Conservation (phyloP, 345 rosid species). For the Lepidium africanum region DNA sequence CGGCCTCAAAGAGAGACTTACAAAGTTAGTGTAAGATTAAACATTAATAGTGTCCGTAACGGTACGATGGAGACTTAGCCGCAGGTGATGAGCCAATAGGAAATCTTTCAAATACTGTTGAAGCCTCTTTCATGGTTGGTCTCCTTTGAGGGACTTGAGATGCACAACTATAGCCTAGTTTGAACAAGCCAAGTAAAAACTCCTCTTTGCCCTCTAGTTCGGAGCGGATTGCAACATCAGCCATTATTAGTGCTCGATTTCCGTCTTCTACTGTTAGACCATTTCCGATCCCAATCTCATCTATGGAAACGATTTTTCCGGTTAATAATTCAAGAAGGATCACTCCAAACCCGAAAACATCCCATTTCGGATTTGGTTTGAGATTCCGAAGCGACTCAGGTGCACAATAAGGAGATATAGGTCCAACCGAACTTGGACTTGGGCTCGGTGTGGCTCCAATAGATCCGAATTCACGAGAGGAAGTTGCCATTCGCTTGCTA, state of each 20-base stretch:
- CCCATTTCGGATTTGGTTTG: conserved; percentile 90
- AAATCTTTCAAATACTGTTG: conserved; percentile 62
- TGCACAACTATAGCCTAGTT: conserved; percentile 76
- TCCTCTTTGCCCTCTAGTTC: conserved; percentile 85
- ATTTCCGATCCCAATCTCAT: conserved; percentile 73
- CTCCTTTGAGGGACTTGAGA: conserved; percentile 84
- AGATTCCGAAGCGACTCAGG: conserved; percentile 79
- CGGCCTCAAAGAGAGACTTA: not conserved
- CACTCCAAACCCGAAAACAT: conserved; percentile 74
- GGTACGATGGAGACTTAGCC: conserved; percentile 23
- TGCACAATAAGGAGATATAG: conserved; percentile 62
- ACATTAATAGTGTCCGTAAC: conserved; percentile 16
- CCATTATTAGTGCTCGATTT: conserved; percentile 56
- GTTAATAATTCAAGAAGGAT: conserved; percentile 69
- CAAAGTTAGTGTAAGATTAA: conserved; percentile 10
- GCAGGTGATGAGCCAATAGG: conserved; percentile 30
- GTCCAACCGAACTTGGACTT: conserved; percentile 35
- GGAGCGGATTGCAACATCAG: conserved; percentile 53
- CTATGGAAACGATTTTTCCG: conserved; percentile 55
- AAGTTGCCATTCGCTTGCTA: conserved; percentile 61
- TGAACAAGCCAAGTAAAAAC: conserved; percentile 64
- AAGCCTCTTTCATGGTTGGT: conserved; percentile 76
- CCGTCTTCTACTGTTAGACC: conserved; percentile 65
- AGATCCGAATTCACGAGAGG: conserved; percentile 36
- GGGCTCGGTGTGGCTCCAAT: conserved; percentile 62